A percentile compares a stretch with the other conserved stretches of the same genome.
Conservation (phyloP, 2,329 filamentous ascomycete genomes). For the Ilyonectria destructans region DNA sequence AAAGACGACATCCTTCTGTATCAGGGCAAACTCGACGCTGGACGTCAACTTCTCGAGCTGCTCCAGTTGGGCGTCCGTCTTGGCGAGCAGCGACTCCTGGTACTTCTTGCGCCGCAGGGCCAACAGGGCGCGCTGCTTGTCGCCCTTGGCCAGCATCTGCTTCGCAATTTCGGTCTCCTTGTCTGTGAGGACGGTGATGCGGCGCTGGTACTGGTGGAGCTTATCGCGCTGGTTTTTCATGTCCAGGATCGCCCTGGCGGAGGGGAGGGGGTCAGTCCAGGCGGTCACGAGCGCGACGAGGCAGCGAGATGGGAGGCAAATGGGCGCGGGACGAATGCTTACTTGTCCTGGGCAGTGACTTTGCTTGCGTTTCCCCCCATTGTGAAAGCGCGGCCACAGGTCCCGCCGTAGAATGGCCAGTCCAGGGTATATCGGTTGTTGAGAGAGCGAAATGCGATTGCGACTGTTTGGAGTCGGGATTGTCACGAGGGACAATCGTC, state of each 20-base stretch:
- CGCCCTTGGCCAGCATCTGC: constrained; percentile 84
- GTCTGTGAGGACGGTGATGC: constrained; percentile 87
- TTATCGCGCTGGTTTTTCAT: constrained; percentile 98
- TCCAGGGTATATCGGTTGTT: constrained; percentile 12
- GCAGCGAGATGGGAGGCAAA: constrained; percentile 33
- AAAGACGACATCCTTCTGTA: constrained; percentile 96
- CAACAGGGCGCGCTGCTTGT: constrained; percentile 87
- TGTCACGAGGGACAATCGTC: constrained; percentile 51
- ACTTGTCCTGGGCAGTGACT: constrained; percentile 88
- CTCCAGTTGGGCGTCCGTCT: constrained; percentile 94
- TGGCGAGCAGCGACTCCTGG: constrained; percentile 89
- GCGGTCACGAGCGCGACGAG: constrained; percentile 38
- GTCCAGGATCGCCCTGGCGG: constrained; percentile 89
- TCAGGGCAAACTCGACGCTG: constrained; percentile 94
- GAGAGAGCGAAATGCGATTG: constrained; percentile 21
- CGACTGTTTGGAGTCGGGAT: constrained; percentile 29
- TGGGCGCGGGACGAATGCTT: constrained; percentile 49
- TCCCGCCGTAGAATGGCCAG: constrained; percentile 23
- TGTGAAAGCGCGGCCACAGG: constrained; percentile 32
- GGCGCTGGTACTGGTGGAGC: constrained; percentile 94
- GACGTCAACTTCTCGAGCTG: constrained; percentile 91
- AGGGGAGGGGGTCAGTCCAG: constrained; percentile 23
- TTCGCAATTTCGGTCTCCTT: constrained; percentile 90
- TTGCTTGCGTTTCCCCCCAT: constrained; percentile 74
- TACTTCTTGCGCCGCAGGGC: constrained; percentile 97